Conservation (phyloP, 2,329 filamentous ascomycete genomes). For the Tricladium varicosporioides region DNA sequence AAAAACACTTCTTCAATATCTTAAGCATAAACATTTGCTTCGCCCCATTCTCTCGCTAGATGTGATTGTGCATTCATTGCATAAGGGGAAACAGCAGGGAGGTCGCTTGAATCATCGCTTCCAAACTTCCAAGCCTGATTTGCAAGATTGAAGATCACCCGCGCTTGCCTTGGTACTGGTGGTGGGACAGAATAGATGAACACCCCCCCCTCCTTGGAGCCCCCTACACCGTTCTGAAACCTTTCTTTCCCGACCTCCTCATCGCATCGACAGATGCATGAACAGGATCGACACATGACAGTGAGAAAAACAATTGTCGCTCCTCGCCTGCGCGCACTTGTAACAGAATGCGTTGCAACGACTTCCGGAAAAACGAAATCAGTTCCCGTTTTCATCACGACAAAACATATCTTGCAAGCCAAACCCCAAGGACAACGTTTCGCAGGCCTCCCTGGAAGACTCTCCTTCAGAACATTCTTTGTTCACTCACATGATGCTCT, state of each 20-base stretch:
- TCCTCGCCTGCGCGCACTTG: background rate
- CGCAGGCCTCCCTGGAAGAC: too few relatives aligned
- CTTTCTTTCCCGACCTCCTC: too few relatives aligned
- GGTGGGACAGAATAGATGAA: background rate
- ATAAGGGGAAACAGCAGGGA: too few relatives aligned
- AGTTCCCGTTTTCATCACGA: background rate
- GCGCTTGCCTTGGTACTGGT: too few relatives aligned
- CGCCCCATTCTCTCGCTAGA: background rate
- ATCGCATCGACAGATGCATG: background rate
- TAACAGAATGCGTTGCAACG: background rate
- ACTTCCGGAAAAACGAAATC: background rate
- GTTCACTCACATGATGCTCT: too few relatives aligned
- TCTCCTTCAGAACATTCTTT: too few relatives aligned
- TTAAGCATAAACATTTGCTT: background rate
- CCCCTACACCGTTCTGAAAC: too few relatives aligned
- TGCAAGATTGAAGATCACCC: background rate
- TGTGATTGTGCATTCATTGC: too few relatives aligned
- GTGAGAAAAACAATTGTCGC: background rate
- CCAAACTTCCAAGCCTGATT: too few relatives aligned
- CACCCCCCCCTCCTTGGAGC: background rate
- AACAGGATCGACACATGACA: background rate
- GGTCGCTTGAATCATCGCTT: too few relatives aligned
- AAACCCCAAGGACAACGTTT: too few relatives aligned
- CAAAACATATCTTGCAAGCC: too few relatives aligned
- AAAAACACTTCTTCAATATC: background rate